Evolutionary conservation across 129 eudicot genomes (phyloP).

Genomic region (Cynara cardunculus): DNA sequence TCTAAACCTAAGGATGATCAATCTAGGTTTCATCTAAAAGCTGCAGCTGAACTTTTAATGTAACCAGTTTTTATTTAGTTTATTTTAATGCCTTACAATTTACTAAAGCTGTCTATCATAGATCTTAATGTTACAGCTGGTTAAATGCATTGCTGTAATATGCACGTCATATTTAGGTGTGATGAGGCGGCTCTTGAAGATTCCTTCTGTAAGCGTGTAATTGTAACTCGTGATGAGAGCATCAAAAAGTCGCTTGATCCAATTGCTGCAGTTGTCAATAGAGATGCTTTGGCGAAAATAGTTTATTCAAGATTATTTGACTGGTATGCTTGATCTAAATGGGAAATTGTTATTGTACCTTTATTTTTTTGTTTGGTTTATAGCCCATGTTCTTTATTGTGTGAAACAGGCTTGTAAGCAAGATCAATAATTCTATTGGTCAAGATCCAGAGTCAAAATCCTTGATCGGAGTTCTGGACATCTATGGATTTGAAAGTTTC

Average conservation of each 20-base stretch:
- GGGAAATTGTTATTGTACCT: constrained; percentile 2
- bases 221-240: constrained; percentile 89
- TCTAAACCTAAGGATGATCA: constrained; percentile 93
- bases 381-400: constrained; percentile 10
- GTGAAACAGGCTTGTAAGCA: constrained; percentile 70
- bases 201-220: constrained; percentile 90
- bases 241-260: constrained; percentile 84
- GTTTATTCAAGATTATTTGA: constrained; percentile 89
- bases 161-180: constrained; percentile 51
- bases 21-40: constrained; percentile 67
- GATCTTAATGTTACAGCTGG: background rate
- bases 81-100: background rate
- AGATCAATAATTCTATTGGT: constrained; percentile 88
- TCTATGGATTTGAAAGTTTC: constrained; percentile 99
- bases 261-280: constrained; percentile 59
- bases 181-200: constrained; percentile 69
- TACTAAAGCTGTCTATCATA: background rate
- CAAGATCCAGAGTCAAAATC: constrained; percentile 83
- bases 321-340: constrained; percentile 49
- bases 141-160: background rate
- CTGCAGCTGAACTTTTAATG: constrained; percentile 82
- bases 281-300: constrained; percentile 94
- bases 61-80: constrained; percentile 25
- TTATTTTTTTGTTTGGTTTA: constrained; percentile 4
- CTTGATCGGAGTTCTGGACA: constrained; percentile 92